These are phyloP conservation scores for Gossypioides kirkii DNA, from an alignment of 345 rosid genomes.

Conservation along the genomic window DNA sequence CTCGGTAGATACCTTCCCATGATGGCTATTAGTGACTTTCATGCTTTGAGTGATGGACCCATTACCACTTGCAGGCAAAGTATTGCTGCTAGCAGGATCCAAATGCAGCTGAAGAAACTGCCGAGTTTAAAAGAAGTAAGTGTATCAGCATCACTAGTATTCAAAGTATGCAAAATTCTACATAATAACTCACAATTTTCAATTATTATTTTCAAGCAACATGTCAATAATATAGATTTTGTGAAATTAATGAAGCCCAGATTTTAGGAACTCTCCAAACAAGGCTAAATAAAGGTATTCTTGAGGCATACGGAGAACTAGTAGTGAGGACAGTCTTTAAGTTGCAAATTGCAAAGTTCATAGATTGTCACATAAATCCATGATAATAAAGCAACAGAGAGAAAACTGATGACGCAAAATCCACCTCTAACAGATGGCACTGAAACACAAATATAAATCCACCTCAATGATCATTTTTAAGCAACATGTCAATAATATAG, in stretches of 20 bases:
- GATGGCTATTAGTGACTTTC: conserved; percentile 86
- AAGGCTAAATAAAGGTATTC: background rate
- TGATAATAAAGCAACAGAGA: background rate
- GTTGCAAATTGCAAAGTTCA: background rate
- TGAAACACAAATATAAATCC: background rate
- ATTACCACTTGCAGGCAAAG: conserved; percentile 55
- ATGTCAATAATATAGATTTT: background rate
- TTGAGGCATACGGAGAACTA: background rate
- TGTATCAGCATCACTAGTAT: conserved; percentile 4
- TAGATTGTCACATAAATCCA: background rate
- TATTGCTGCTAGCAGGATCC: conserved; percentile 84
- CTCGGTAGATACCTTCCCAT: conserved; percentile 69
- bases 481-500: background rate
- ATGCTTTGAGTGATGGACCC: conserved; percentile 60
- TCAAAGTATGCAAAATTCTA: background rate
- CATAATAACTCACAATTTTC: background rate
- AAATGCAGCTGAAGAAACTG: conserved; percentile 97
- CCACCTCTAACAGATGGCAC: background rate
- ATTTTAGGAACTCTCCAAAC: background rate
- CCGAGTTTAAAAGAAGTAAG: conserved; percentile 15
- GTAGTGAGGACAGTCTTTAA: background rate
- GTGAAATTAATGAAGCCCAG: background rate
- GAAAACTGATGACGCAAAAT: background rate
- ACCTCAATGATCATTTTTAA: background rate
- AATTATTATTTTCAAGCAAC: background rate